Evolutionary conservation across 495 filamentous ascomycete genomes (phyloP).

Genomic region (Aspergillus hancockii): DNA sequence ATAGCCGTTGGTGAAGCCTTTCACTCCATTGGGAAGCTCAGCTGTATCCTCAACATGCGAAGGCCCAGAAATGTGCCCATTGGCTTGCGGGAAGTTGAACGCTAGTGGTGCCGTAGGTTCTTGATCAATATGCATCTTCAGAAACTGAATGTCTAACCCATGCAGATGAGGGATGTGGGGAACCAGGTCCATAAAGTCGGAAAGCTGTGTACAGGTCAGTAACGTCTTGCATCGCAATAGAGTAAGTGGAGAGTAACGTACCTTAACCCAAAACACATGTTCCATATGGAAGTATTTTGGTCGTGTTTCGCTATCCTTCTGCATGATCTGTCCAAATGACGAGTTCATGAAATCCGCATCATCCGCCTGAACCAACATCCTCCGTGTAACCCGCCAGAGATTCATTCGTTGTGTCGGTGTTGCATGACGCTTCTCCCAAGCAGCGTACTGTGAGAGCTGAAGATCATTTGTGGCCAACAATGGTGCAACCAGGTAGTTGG

Average conservation of each 20-base stretch:
- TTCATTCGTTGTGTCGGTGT: slow-evolving; percentile 50
- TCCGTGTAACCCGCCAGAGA: slow-evolving; percentile 55
- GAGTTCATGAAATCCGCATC: slow-evolving; percentile 37
- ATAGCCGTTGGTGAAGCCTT: slow-evolving; percentile 41
- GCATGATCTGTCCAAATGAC: slow-evolving; percentile 46
- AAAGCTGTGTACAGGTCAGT: slow-evolving; percentile 51
- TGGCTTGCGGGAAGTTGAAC: slow-evolving; percentile 27
- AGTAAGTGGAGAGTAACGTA: slow-evolving; percentile 34
- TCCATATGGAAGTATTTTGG: slow-evolving; percentile 57
- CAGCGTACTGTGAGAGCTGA: slow-evolving; percentile 69
- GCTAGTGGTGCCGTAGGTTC: slow-evolving; percentile 29
- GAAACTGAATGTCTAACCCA: slow-evolving; percentile 54
- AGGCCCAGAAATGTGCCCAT: slow-evolving; percentile 33
- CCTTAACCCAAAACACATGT: slow-evolving; percentile 77
- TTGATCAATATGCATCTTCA: slow-evolving; percentile 50
- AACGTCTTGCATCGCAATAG: not conserved
- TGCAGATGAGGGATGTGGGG: slow-evolving; percentile 70
- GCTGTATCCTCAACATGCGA: slow-evolving; percentile 22
- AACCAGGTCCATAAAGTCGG: slow-evolving; percentile 73
- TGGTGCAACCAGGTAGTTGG: slow-evolving; percentile 74
- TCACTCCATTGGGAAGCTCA: slow-evolving; percentile 25
- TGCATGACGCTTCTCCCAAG: slow-evolving; percentile 60
- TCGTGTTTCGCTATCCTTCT: slow-evolving; percentile 47
- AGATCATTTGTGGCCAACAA: slow-evolving; percentile 76
- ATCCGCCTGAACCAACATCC: slow-evolving; percentile 49